Evolutionary conservation across 139 green algal genomes (phyloP), one percentile per base, ranked within the genome.

Genomic region (Coelastrella sp.): DNA sequence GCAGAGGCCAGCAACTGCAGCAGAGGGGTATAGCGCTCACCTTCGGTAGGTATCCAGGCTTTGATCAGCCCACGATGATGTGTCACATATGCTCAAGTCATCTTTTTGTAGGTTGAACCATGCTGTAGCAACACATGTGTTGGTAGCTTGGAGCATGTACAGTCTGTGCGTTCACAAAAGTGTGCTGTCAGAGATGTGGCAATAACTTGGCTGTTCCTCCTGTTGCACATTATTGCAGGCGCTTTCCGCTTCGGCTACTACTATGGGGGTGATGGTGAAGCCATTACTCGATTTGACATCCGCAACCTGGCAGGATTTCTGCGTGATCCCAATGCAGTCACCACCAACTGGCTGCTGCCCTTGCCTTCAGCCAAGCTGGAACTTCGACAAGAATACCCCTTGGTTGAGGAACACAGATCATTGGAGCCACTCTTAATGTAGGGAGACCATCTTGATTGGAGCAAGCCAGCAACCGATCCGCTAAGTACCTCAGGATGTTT

Each of bases 321-420:
- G 60, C 88, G 94, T 5, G 88, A 96, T 73, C 79, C 85, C 2
- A 50, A n/a, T 19, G 89, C 90, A 25, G 60, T 87, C 4, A 90
- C 96, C 4, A 94, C 92, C 62, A 94, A 91, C 80, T 89, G 93
- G 63, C 88, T 97, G 83, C 92, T 95, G 74, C 94, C 94, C n/a
- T 60, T 84, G 78, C 78, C 62, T 25, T 76, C 78, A 19, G 78
- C 78, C 1, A 60, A 78, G 19, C 27, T 87, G 2, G 60, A 81
- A 35, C 59, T 80, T 78, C 41, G 40, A 21, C 53, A 77, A 6
- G 59, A 88, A 19, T 69, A 21, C 23, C 89, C 87, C 13, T 25
- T 84, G 19, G 81, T 90, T 2, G 77, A 86, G 34, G 87, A 92
- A 74, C 84, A 85, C 53, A 57, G 66, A 38, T 9, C 68, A 21